These are phyloP conservation scores for Pholiota microspora DNA, from an alignment of 768 basidiomycete genomes.

Conservation along the genomic window DNA sequence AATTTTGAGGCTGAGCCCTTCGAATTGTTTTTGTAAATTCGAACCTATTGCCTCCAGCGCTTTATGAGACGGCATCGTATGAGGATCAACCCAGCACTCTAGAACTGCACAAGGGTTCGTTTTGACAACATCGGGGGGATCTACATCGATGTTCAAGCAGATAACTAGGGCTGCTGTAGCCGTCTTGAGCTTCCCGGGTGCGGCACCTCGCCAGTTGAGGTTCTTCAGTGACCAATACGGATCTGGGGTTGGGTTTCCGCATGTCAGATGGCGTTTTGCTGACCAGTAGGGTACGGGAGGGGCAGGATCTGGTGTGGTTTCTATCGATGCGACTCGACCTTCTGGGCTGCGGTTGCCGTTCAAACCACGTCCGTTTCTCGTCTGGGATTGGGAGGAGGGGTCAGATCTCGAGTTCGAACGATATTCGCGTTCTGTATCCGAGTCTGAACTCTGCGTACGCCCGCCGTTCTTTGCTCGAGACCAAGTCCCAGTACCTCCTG, in stretches of 20 bases:
- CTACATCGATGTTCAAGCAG: constrained; percentile 96
- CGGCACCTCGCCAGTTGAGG: constrained; percentile 76
- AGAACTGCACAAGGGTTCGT: constrained; percentile 93
- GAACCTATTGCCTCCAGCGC: constrained; percentile 92
- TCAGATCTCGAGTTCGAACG: constrained; percentile 48
- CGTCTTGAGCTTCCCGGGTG: constrained; percentile 87
- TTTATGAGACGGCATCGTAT: constrained; percentile 86
- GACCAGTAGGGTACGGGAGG: constrained; percentile 82
- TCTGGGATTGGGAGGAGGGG: constrained; percentile 40
- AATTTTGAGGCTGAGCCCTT: constrained; percentile 91
- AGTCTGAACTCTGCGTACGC: constrained; percentile 41
- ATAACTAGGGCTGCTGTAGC: constrained; percentile 85
- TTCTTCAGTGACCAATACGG: constrained; percentile 65
- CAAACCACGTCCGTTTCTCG: constrained; percentile 23
- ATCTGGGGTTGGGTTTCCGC: constrained; percentile 78
- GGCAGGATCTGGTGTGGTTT: constrained; percentile 43
- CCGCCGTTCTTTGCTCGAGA: constrained; percentile 17
- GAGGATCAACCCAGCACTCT: constrained; percentile 98
- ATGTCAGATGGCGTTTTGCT: constrained; percentile 87
- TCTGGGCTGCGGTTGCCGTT: constrained; percentile 30
- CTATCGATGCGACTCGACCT: constrained; percentile 42
- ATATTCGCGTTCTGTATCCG: constrained; percentile 52
- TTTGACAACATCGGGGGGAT: constrained; percentile 97
- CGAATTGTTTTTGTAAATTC: constrained; percentile 94
- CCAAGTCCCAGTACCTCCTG: constrained; percentile 24